Evolutionary conservation across 306 rosid genomes (phyloP), one percentile per base, ranked within the genome.

Genomic region (Lathyrus sativus): DNA sequence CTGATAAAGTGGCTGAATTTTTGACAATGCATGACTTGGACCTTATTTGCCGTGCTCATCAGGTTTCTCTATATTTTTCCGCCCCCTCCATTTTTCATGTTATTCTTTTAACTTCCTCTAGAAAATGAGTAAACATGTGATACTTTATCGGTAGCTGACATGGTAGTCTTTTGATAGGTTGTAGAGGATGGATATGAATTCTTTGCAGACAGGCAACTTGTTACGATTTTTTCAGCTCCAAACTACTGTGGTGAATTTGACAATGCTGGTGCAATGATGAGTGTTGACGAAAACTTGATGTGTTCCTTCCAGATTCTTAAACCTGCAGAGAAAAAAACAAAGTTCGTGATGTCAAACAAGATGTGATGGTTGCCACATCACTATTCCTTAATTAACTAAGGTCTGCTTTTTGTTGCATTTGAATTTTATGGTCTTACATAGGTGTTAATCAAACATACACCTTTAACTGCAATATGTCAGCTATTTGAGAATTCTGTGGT

Each of bases 211-310:
- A 80, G 97, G 78, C 85, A 89, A 69, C 96, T 91, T 71, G 97
- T 91, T 44, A 88, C 97, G 0, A 84, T 91, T 74, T 91, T 91
- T 80, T 91, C 95, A 6, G 97, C 97, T 61, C 97, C 97, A 35
- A 86, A 88, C 79, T 86, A 88, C 76, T 86, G 96, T 80, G 97
- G 93, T 65, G 97, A 91, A 74, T 91, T 86, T 80, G 97, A 91
- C 74, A 91, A 91, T 82, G 93, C 97, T 48, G 97, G 97, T 79
- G 96, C 97, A 13, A 87, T 91, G 90, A 91, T 91, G 97, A 87
- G 87, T 69, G 89, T 91, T 71, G 96, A 88, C 76, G 97, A 88
- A 53, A 83, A 87, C 68, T 67, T 91, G 76, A 87, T 87, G 96
- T 91, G 97, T 79, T 91, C 97, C 17, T 91, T 91, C 82, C 96